These are phyloP conservation scores for Gonium pectorale DNA, from an alignment of 139 green algal genomes.

Conservation along the genomic window DNA sequence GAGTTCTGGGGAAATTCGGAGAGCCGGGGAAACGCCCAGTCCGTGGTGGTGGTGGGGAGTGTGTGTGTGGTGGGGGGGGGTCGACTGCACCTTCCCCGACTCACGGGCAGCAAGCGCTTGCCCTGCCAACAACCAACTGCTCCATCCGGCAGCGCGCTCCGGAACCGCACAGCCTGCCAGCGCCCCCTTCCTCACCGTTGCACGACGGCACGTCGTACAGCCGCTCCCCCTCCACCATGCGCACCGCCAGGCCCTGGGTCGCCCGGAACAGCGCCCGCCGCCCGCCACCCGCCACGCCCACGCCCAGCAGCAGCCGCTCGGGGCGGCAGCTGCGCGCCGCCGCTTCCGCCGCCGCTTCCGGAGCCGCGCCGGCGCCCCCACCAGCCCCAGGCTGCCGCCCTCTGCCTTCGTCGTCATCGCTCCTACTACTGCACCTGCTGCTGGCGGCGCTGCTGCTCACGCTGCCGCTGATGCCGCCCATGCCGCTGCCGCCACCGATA, in stretches of 20 bases:
- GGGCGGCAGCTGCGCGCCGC: not conserved
- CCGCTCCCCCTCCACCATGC: slow-evolving; percentile 51
- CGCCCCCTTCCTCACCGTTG: slow-evolving; percentile 49
- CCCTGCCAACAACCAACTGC: not conserved
- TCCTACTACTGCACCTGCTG: not conserved
- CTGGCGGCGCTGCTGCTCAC: not conserved
- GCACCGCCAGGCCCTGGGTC: slow-evolving; percentile 47
- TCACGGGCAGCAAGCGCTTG: not conserved
- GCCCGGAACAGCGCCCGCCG: slow-evolving; percentile 53
- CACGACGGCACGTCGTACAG: slow-evolving; percentile 61
- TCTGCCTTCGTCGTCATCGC: not conserved
- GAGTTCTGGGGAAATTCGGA: too few relatives aligned
- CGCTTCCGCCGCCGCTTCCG: not conserved
- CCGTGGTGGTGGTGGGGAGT: too few relatives aligned
- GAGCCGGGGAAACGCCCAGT: too few relatives aligned
- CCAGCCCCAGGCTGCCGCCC: too few relatives aligned
- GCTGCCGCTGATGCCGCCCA: not conserved
- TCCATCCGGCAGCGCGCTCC: not conserved
- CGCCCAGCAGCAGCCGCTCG: slow-evolving; percentile 39
- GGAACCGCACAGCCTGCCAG: not conserved
- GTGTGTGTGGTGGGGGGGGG: too few relatives aligned
- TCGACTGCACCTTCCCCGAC: too few relatives aligned
- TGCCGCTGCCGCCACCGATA: not conserved
- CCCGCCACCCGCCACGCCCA: slow-evolving; percentile 29
- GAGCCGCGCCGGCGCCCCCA: not conserved